These are phyloP conservation scores for Arthrobotrys megalospora DNA, from an alignment of 2,329 filamentous ascomycete species.

Conservation along the genomic window DNA sequence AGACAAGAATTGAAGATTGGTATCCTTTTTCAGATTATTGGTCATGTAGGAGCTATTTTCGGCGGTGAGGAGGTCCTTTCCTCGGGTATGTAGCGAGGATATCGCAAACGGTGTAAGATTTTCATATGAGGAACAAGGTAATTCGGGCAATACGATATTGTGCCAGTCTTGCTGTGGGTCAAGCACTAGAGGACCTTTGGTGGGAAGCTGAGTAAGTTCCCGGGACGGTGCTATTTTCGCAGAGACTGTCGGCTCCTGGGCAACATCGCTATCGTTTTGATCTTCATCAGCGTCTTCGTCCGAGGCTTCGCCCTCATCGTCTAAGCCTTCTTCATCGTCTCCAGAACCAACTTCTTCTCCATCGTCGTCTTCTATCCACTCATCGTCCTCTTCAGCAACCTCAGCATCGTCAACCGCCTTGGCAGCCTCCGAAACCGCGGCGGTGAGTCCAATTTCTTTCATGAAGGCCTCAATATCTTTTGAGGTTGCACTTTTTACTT, in stretches of 20 bases:
- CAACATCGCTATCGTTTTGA: slow-evolving; percentile 16
- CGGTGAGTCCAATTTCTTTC: slow-evolving; percentile 64
- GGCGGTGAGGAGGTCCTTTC: slow-evolving; percentile 80
- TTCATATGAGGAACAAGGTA: slow-evolving; percentile 67
- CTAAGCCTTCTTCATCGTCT: slow-evolving; percentile 65
- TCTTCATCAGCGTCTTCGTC: slow-evolving; percentile 19
- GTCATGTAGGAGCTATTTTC: slow-evolving; percentile 83
- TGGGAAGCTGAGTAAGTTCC: slow-evolving; percentile 63
- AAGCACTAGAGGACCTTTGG: slow-evolving; percentile 70
- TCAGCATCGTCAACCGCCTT: slow-evolving; percentile 68
- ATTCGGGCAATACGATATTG: slow-evolving; percentile 72
- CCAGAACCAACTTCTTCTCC: slow-evolving; percentile 62
- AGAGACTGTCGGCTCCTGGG: slow-evolving; percentile 65
- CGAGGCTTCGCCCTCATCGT: slow-evolving; percentile 47
- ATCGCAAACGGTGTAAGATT: slow-evolving; percentile 64
- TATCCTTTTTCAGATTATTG: slow-evolving; percentile 80
- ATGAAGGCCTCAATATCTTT: slow-evolving; percentile 72
- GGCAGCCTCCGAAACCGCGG: slow-evolving; percentile 69
- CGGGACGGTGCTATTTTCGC: background rate
- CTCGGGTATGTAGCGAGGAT: slow-evolving; percentile 77
- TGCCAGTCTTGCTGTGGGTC: slow-evolving; percentile 79
- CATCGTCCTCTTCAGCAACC: slow-evolving; percentile 67
- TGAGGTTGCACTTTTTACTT: slow-evolving; percentile 70
- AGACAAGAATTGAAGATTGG: slow-evolving; percentile 94
- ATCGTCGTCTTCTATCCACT: slow-evolving; percentile 65